A percentile compares a stretch with the other conserved stretches of the same genome.
phyloP scores from a whole-genome alignment of 345 rosid genomes.

The Eucalyptus microcorys region DNA sequence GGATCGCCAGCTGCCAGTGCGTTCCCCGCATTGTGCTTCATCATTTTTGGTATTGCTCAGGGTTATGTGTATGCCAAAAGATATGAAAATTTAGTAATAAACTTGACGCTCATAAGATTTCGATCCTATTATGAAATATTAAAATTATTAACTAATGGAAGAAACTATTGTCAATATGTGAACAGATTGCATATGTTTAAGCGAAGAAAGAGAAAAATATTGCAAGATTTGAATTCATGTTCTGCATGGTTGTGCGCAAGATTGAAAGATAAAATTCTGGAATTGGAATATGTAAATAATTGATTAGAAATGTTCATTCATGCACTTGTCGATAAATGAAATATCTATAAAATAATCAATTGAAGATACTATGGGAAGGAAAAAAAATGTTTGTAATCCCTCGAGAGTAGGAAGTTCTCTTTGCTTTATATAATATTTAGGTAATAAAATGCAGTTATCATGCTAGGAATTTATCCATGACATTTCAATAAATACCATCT shows the following conservation, averaged over 20 bases:
- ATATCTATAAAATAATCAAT: not conserved
- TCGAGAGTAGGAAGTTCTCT: not conserved
- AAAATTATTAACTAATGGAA: not conserved
- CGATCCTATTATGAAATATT: not conserved
- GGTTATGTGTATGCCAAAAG: not conserved
- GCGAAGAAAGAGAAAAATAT: not conserved
- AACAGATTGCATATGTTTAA: not conserved
- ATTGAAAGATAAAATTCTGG: not conserved
- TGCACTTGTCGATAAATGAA: not conserved
- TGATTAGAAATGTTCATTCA: not conserved
- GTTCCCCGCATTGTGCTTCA: not conserved
- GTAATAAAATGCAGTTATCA: not conserved
- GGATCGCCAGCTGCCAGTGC: not conserved
- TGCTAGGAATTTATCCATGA: not conserved
- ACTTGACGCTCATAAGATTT: not conserved
- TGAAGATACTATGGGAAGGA: not conserved
- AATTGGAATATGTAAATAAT: not conserved
- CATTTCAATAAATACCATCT: not conserved
- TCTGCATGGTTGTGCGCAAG: fast-evolving
- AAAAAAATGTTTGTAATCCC: not conserved
- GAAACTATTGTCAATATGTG: not conserved
- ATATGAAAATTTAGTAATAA: not conserved
- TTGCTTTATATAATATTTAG: not conserved
- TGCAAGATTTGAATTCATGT: not conserved
- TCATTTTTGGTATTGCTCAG: not conserved